A percentile compares a stretch with the other conserved stretches of the same genome.
Conservation (phyloP, 495 filamentous ascomycete genomes). For the Aspergillus leporis region DNA sequence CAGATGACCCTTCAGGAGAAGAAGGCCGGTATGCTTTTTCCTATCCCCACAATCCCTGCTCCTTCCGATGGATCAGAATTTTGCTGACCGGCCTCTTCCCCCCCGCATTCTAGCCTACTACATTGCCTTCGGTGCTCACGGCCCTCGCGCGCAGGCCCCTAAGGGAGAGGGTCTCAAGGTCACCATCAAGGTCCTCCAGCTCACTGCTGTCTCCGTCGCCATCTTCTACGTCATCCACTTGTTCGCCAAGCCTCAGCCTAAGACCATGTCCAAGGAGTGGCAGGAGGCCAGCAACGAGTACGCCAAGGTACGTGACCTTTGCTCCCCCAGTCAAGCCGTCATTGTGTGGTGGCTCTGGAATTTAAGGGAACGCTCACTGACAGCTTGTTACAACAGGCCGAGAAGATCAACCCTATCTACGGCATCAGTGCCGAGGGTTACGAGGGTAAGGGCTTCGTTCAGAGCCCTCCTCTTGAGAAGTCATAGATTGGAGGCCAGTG, state of each 20-base stretch:
- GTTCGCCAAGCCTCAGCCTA: conserved; percentile 67
- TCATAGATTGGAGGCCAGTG: conserved; percentile 29
- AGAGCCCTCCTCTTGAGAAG: conserved; percentile 59
- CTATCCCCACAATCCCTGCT: background rate
- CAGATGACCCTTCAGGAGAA: conserved; percentile 95
- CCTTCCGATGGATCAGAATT: conserved; percentile 15
- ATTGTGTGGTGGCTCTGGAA: background rate
- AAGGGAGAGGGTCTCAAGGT: conserved; percentile 81
- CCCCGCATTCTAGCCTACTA: conserved; percentile 74
- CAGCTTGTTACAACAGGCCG: conserved; percentile 51
- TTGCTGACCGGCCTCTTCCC: conserved; percentile 23
- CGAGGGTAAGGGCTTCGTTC: conserved; percentile 77
- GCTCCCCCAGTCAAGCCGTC: background rate
- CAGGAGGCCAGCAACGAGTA: conserved; percentile 92
- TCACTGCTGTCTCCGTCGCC: conserved; percentile 57
- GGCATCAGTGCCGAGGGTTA: conserved; percentile 82
- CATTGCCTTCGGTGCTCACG: conserved; percentile 96
- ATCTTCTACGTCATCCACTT: conserved; percentile 65
- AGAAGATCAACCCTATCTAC: conserved; percentile 88
- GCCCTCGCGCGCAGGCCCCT: conserved; percentile 77
- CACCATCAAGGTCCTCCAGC: conserved; percentile 64
- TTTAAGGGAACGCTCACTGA: conserved; percentile 11
- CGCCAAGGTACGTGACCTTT: conserved; percentile 65
- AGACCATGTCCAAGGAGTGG: conserved; percentile 93
- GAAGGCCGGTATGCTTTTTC: conserved; percentile 84